Percentiles rank a stretch among this genome's conserved stretches.
Conservation (phyloP, 2,329 filamentous ascomycete genomes). For the Aspergillus japonicus region DNA sequence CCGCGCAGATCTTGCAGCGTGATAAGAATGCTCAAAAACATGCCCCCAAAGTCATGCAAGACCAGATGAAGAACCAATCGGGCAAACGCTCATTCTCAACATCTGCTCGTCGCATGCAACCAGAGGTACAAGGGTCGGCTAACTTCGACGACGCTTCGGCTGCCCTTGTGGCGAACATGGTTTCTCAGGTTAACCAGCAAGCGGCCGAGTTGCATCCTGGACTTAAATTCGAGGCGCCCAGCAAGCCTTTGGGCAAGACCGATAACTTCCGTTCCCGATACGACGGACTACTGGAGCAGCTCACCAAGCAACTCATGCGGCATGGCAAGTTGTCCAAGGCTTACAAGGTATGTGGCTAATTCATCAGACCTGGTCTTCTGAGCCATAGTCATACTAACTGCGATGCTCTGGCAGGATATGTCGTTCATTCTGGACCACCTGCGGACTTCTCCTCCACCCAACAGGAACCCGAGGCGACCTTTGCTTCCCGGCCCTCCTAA, state of each 20-base stretch:
- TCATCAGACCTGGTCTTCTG: not conserved
- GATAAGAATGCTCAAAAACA: conserved; percentile 62
- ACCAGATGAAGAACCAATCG: conserved; percentile 51
- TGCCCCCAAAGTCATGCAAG: conserved; percentile 65
- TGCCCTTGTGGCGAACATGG: conserved; percentile 38
- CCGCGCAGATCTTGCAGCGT: conserved; percentile 58
- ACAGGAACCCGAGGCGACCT: conserved; percentile 63
- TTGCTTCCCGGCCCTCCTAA: conserved; percentile 70
- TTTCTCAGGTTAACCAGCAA: conserved; percentile 33
- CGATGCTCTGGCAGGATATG: conserved; percentile 65
- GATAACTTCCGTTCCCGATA: conserved; percentile 76
- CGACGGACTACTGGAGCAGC: conserved; percentile 77
- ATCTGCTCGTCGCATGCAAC: conserved; percentile 41
- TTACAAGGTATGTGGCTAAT: conserved; percentile 64
- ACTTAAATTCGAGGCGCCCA: conserved; percentile 76
- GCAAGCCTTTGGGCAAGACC: conserved; percentile 59
- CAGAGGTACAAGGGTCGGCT: conserved; percentile 20
- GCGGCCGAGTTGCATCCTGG: conserved; percentile 50
- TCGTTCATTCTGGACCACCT: conserved; percentile 76
- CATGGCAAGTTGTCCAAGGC: conserved; percentile 87
- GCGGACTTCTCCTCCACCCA: conserved; percentile 78
- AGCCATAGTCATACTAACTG: not conserved
- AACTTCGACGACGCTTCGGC: conserved; percentile 30
- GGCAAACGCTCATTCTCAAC: conserved; percentile 60
- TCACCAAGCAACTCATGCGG: conserved; percentile 87